Evolutionary conservation across 2,329 filamentous ascomycete species (phyloP).

Genomic region (Pseudofabraea citricarpa): DNA sequence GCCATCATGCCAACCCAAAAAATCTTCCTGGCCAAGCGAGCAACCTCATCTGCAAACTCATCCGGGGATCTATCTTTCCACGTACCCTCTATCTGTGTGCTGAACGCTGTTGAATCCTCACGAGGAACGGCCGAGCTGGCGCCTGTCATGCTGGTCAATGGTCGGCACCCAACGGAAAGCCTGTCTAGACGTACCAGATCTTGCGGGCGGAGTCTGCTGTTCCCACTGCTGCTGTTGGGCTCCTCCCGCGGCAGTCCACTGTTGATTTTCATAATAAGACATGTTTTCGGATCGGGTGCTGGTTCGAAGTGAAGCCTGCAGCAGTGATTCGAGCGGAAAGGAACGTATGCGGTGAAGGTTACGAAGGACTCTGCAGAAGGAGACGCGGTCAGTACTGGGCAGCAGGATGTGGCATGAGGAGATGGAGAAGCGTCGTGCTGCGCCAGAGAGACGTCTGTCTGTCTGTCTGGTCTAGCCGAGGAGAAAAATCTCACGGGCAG

Average conservation of each 20-base stretch:
- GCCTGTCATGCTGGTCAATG: conserved; percentile 44
- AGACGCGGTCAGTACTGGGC: not conserved
- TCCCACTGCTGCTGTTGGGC: conserved; percentile 68
- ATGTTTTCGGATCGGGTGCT: conserved; percentile 36
- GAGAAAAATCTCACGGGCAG: conserved; percentile 14
- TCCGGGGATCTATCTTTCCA: conserved; percentile 21
- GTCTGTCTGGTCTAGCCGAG: conserved; percentile 16
- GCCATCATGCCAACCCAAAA: too few species aligned
- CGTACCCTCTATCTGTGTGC: conserved; percentile 86
- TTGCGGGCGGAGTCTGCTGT: conserved; percentile 65
- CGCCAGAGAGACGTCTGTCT: conserved; percentile 9
- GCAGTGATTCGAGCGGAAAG: conserved; percentile 22
- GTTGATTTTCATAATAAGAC: conserved; percentile 67
- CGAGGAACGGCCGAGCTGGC: conserved; percentile 69
- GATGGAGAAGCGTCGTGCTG: conserved; percentile 2
- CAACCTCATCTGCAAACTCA: conserved; percentile 7
- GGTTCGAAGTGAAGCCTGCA: conserved; percentile 28
- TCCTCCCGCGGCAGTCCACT: conserved; percentile 54
- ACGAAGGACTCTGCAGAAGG: conserved; percentile 14
- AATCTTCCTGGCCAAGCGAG: too few species aligned
- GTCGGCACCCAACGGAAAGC: conserved; percentile 4
- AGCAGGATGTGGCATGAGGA: not conserved
- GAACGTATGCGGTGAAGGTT: conserved; percentile 27
- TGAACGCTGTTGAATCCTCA: conserved; percentile 75
- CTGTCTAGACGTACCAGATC: conserved; percentile 53